Conservation (phyloP, 2,329 filamentous ascomycete species). For the Erysiphe neolycopersici region DNA sequence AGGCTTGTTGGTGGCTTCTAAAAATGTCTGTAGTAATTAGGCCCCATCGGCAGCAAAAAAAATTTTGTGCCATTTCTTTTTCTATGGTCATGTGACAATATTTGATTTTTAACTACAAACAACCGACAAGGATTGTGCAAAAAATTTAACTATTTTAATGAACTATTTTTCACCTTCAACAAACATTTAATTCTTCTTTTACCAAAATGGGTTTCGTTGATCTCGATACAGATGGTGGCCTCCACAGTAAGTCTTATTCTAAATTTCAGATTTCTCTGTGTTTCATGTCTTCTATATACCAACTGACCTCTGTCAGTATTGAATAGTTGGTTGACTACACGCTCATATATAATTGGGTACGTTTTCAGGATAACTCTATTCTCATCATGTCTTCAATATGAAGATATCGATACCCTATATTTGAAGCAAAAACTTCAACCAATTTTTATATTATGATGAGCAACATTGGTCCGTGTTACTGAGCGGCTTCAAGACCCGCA, state of each 20-base stretch:
- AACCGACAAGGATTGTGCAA: too few species aligned
- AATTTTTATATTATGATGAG: conserved; percentile 36
- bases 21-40: too few species aligned
- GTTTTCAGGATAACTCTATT: conserved; percentile 12
- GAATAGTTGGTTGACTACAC: conserved; percentile 46
- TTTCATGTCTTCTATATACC: neutral
- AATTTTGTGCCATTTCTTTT: too few species aligned
- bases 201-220: conserved; percentile 40
- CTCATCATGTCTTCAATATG: conserved; percentile 1
- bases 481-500: conserved; percentile 83
- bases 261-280: neutral
- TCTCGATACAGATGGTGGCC: conserved; percentile 36
- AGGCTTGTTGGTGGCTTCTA: too few species aligned
- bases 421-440: conserved; percentile 1
- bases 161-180: too few species aligned
- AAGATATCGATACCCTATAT: neutral
- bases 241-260: conserved; percentile 20
- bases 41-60: too few species aligned
- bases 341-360: conserved; percentile 65
- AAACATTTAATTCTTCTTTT: too few species aligned
- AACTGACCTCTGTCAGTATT: conserved; percentile 25
- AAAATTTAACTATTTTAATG: too few species aligned
- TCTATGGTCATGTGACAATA: too few species aligned
- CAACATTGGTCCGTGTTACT: conserved; percentile 88
- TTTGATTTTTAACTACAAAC: too few species aligned